Evolutionary conservation across 2,329 filamentous ascomycete genomes (phyloP), one percentile per base, ranked within the genome.

Genomic region (Leptosphaerulina australis): DNA sequence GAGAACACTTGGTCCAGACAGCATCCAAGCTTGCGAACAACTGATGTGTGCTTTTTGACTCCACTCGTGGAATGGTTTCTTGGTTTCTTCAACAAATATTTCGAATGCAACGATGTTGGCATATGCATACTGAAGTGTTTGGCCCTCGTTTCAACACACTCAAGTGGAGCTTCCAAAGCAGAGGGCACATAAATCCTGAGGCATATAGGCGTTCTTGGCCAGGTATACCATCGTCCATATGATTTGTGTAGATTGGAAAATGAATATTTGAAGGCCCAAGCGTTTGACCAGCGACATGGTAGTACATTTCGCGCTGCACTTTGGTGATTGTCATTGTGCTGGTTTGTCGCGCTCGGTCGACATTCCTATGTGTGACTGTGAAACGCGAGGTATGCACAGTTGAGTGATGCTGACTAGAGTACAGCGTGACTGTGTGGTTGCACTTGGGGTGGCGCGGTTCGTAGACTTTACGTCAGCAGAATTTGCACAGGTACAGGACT

Each of bases 1-100:
- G 58, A 56, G 25, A 22, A 22, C 15, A 36, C 33, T 25, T 24
- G 39, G 36, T 26, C 56, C 47, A 62, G 53, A 54, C 55, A 46
- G n/a, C 41, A 41, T 45, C 31, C 36, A 44, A 51, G 48, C 48
- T 45, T 20, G 34, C n/a, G n/a, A 20, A 36, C 28, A 5, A n/a
- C 28, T 30, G 28, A 6, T 11, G 24, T 30, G 28, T 30, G n/a
- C 28, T n/a, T 12, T 34, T 24, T 20, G 30, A 28, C 31, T 40
- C 25, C 30, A n/a, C n/a, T n/a, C n/a, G n/a, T n/a, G n/a, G n/a
- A n/a, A n/a, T n/a, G n/a, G n/a, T n/a, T n/a, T n/a, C n/a, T n/a
- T n/a, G n/a, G n/a, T n/a, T n/a, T n/a, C n/a, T n/a, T n/a, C n/a
- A n/a, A n/a, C n/a, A n/a, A n/a, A n/a, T n/a, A n/a, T n/a, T n/a